phyloP scores from a whole-genome alignment of 306 rosid genomes.

The Benincasa hispida region DNA sequence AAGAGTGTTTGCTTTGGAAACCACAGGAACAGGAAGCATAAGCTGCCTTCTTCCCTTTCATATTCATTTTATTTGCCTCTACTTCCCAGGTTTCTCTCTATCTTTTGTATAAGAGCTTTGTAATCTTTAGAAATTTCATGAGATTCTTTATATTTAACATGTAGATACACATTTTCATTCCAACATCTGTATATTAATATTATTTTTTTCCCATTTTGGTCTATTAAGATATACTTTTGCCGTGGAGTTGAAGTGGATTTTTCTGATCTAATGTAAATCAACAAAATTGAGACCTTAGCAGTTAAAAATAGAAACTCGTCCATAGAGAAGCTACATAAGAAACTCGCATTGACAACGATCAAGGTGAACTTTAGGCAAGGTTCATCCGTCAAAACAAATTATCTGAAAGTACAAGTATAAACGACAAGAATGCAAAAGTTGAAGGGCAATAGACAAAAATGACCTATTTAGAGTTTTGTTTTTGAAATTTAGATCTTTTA shows the following conservation, averaged over 20 bases:
- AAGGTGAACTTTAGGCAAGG: background rate
- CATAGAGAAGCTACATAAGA: too few relatives aligned
- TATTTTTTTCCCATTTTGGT: background rate
- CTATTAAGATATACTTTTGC: background rate
- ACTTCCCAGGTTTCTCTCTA: background rate
- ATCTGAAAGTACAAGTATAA: background rate
- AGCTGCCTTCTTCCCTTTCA: conserved; percentile 18
- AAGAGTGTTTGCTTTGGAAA: background rate
- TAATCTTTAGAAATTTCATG: background rate
- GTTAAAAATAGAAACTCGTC: background rate
- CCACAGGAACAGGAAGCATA: conserved; percentile 6
- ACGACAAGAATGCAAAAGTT: too few relatives aligned
- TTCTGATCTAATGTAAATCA: background rate
- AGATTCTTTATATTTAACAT: conserved; percentile 16
- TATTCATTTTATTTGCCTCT: background rate
- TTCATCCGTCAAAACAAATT: background rate
- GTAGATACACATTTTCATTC: conserved; percentile 8
- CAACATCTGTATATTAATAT: background rate
- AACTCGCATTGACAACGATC: background rate
- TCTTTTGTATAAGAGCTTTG: background rate
- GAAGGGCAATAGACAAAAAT: too few relatives aligned
- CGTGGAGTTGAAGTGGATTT: background rate
- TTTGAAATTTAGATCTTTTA: too few relatives aligned
- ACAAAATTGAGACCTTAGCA: background rate
- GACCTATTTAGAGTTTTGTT: too few relatives aligned